Percentiles rank a stretch among this genome's conserved stretches.
phyloP scores from a whole-genome alignment of 2,329 filamentous ascomycete species.

The Ophiosphaerella korrae region DNA sequence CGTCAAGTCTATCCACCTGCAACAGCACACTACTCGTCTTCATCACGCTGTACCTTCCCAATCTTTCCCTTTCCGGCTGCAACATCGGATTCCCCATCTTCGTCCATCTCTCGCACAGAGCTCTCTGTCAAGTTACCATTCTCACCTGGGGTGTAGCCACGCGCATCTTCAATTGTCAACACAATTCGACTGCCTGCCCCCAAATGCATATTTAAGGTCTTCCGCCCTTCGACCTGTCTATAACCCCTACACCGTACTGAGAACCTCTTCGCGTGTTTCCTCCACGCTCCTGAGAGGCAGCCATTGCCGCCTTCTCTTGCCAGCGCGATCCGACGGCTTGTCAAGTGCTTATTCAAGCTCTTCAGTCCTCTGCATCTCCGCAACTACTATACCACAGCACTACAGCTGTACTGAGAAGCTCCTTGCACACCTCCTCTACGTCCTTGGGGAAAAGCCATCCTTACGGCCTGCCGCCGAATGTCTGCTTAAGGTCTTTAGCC shows the following conservation, averaged over 20 bases:
- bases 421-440: no score
- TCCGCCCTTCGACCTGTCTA: neutral
- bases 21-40: no score
- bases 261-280: neutral
- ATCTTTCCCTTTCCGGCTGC: neutral
- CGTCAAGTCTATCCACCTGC: no score
- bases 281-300: neutral
- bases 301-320: no score
- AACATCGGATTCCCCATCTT: neutral
- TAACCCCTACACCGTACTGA: slow-evolving; percentile 1
- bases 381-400: no score
- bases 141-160: slow-evolving; percentile 1
- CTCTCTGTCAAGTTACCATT: neutral
- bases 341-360: no score
- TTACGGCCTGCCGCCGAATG: no score
- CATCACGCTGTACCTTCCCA: neutral
- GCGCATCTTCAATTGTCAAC: slow-evolving; percentile 10
- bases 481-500: no score
- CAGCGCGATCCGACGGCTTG: no score
- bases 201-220: neutral
- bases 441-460: no score
- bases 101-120: neutral
- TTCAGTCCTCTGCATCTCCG: no score
- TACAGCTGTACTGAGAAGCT: no score
- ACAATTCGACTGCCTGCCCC: neutral